These are phyloP conservation scores for Aegilops longissima DNA, from an alignment of 176 grass and related monocot genomes.

Conservation along the genomic window DNA sequence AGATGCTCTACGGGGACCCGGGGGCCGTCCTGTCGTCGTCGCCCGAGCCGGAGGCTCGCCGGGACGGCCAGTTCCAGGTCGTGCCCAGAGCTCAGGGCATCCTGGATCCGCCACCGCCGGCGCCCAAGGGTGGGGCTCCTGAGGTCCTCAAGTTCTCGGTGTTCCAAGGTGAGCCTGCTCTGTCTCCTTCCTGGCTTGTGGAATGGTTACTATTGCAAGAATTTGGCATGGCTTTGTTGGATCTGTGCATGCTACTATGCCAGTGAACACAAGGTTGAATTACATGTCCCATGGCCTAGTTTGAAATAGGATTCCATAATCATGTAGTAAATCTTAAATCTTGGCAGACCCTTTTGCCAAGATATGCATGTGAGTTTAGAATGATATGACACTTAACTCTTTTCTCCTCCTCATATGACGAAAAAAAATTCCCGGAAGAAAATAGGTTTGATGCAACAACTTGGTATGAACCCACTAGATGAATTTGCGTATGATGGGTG, in stretches of 20 bases:
- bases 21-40: constrained; percentile 28
- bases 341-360: background rate
- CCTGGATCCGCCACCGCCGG: constrained; percentile 29
- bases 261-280: background rate
- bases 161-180: constrained; percentile 54
- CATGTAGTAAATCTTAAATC: background rate
- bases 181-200: background rate
- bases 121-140: constrained; percentile 35
- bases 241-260: constrained; percentile 26
- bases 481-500: no score
- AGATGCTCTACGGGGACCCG: constrained; percentile 55
- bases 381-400: background rate
- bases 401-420: background rate
- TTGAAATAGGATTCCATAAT: background rate
- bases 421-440: background rate
- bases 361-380: background rate
- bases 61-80: constrained; percentile 52
- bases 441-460: background rate
- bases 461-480: background rate
- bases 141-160: constrained; percentile 62
- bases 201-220: background rate
- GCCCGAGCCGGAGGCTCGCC: constrained; percentile 31
- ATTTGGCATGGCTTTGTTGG: background rate
- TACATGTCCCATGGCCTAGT: background rate
- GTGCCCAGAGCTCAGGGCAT: constrained; percentile 38